These are phyloP conservation scores for Lachancea mirantina DNA, from an alignment of 805 yeast species.

Conservation along the genomic window DNA sequence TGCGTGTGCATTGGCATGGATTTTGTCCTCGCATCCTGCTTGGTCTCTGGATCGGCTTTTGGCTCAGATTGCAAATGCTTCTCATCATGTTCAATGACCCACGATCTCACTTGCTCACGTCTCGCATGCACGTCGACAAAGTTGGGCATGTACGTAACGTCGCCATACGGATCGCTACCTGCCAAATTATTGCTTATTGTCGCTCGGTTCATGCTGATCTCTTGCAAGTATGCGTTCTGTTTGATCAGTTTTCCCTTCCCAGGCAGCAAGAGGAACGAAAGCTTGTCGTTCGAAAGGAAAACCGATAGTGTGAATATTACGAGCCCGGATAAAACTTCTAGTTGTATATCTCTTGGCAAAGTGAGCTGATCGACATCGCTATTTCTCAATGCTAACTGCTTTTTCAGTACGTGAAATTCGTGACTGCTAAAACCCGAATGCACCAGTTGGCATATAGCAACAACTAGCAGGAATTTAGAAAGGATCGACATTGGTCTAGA, in stretches of 20 bases:
- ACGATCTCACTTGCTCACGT: slow-evolving; percentile 18
- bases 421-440: slow-evolving; percentile 32
- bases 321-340: slow-evolving; percentile 23
- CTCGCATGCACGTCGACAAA: slow-evolving; percentile 23
- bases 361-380: slow-evolving; percentile 7
- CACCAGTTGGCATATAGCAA: slow-evolving; percentile 13
- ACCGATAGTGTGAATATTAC: slow-evolving; percentile 19
- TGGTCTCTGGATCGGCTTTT: too few relatives aligned
- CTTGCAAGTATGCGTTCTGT: slow-evolving; percentile 22
- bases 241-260: slow-evolving; percentile 12
- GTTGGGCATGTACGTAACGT: slow-evolving; percentile 22
- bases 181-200: slow-evolving; percentile 24
- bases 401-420: slow-evolving; percentile 26
- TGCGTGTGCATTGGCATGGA: too few relatives aligned
- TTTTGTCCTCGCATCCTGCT: background rate
- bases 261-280: slow-evolving; percentile 18
- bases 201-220: slow-evolving; percentile 26
- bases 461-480: slow-evolving; percentile 8
- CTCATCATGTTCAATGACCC: slow-evolving; percentile 14
- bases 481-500: slow-evolving; percentile 6
- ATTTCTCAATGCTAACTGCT: slow-evolving; percentile 6
- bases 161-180: slow-evolving; percentile 27
- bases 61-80: too few relatives aligned
- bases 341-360: slow-evolving; percentile 26
- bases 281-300: slow-evolving; percentile 22